phyloP scores from a whole-genome alignment of 352 stramenopile genomes.

The Hyaloperonospora brassicae region DNA sequence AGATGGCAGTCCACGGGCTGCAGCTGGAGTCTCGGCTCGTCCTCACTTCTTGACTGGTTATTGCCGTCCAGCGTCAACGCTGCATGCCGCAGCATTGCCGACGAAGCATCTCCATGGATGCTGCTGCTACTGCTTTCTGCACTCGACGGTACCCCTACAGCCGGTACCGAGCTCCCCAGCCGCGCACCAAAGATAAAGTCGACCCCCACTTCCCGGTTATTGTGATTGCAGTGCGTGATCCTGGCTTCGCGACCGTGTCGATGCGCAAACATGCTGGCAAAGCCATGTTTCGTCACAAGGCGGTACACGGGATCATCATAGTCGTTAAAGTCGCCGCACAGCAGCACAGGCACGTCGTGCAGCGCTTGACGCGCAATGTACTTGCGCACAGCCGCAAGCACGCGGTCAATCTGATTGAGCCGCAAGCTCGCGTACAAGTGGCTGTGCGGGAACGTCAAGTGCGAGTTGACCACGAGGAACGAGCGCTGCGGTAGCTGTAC shows the following conservation, averaged over 20 bases:
- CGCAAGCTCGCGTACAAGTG: conserved; percentile 73
- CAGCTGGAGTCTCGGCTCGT: conserved; percentile 34
- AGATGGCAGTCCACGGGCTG: conserved; percentile 50
- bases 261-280: conserved; percentile 63
- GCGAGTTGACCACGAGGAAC: conserved; percentile 77
- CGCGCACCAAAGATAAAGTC: conserved; percentile 81
- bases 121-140: background rate
- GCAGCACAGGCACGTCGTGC: conserved; percentile 61
- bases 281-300: conserved; percentile 63
- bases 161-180: conserved; percentile 16
- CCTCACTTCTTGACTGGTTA: background rate
- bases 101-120: background rate
- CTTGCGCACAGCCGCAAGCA: conserved; percentile 59
- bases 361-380: conserved; percentile 59
- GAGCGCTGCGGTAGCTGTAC: conserved; percentile 49
- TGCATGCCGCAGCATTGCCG: conserved; percentile 1
- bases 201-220: conserved; percentile 81
- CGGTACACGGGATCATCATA: conserved; percentile 78
- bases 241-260: conserved; percentile 69
- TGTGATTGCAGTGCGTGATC: conserved; percentile 86
- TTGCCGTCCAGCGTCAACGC: conserved; percentile 3
- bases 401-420: conserved; percentile 72
- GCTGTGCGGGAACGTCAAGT: conserved; percentile 80
- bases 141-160: background rate
- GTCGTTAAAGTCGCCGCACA: conserved; percentile 85